Percentiles rank a stretch among this genome's conserved stretches.
These are phyloP conservation scores for Miscanthus lutarioriparius DNA, from an alignment of 176 grass and related monocot genomes.

Conservation along the genomic window DNA sequence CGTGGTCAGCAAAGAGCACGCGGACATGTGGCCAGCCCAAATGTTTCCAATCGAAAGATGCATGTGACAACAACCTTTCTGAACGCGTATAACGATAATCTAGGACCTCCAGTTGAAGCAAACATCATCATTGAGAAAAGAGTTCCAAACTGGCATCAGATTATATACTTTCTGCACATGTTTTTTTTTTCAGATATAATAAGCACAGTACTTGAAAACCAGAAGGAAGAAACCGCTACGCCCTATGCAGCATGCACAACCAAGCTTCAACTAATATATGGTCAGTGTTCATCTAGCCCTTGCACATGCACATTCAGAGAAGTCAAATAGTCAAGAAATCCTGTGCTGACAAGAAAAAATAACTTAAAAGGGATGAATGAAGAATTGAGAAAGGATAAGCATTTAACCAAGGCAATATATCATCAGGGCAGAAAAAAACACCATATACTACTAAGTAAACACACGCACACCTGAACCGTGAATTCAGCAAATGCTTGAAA, in stretches of 20 bases:
- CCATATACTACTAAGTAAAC: not conserved
- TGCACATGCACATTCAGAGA: not conserved
- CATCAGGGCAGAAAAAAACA: not conserved
- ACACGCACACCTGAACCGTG: not conserved
- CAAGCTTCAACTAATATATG: not conserved
- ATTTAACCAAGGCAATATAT: not conserved
- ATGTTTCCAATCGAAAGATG: not conserved
- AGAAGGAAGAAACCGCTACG: not conserved
- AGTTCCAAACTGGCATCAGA: not conserved
- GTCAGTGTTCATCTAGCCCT: not conserved
- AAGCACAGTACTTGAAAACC: not conserved
- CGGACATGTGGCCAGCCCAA: not conserved
- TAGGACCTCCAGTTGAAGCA: not conserved
- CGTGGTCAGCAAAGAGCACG: not conserved
- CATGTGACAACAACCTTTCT: not conserved
- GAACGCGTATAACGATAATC: not conserved
- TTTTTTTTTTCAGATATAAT: not conserved
- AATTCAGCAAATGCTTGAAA: not conserved
- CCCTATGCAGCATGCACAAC: too few relatives aligned
- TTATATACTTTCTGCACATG: not conserved
- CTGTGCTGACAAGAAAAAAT: not conserved
- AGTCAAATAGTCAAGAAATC: not conserved
- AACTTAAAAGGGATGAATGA: not conserved
- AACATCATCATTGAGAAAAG: not conserved
- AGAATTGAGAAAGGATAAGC: not conserved